Evolutionary conservation across 1,284 basidiomycete genomes (phyloP).

Genomic region (Apiotrichum gamsii): DNA sequence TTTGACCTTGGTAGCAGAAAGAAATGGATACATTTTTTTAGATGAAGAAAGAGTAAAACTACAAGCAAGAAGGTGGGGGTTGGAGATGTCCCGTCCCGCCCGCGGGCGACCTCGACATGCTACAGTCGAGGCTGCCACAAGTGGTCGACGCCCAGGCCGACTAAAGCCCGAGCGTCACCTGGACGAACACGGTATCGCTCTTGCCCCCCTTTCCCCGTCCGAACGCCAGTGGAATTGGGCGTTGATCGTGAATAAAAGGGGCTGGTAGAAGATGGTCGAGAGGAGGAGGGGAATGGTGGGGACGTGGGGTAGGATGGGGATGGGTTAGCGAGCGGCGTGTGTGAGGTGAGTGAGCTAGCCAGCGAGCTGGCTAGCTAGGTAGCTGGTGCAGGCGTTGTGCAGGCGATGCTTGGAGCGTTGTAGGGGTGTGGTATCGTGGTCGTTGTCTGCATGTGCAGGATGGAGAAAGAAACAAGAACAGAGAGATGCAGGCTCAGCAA

Average conservation of each 20-base stretch:
- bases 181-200: conserved; percentile 19
- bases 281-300: background rate
- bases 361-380: too few relatives aligned
- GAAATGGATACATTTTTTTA: too few relatives aligned
- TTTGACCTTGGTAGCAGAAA: too few relatives aligned
- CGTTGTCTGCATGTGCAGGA: too few relatives aligned
- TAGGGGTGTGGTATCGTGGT: too few relatives aligned
- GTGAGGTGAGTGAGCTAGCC: background rate
- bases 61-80: too few relatives aligned
- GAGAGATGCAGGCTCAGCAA: too few relatives aligned
- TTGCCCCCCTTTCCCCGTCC: conserved; percentile 46
- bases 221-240: conserved; percentile 34
- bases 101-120: conserved; percentile 12
- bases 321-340: background rate
- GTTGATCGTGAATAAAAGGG: conserved; percentile 44
- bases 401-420: too few relatives aligned
- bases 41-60: too few relatives aligned
- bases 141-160: conserved; percentile 14
- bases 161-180: conserved; percentile 19
- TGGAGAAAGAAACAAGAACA: too few relatives aligned
- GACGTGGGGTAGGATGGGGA: conserved; percentile 1
- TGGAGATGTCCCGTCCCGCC: conserved; percentile 12
- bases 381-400: too few relatives aligned
- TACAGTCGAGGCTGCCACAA: conserved; percentile 7
- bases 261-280: conserved; percentile 12